Evolutionary conservation across 768 basidiomycete genomes (phyloP), one percentile per base, ranked within the genome.

Genomic region (Pisolithus orientalis): DNA sequence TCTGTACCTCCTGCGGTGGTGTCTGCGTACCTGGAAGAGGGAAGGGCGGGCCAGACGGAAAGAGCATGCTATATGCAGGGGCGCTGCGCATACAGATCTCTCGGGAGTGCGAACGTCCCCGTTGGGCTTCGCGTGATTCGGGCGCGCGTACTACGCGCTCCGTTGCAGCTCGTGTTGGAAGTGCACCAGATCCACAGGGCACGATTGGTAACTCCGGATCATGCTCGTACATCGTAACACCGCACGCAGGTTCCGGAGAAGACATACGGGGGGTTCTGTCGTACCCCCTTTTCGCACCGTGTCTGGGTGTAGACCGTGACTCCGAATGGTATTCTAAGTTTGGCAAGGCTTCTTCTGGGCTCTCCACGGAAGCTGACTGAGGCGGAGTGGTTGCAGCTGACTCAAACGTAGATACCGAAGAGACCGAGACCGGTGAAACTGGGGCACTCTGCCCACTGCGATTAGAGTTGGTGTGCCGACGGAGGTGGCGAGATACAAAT

Each of bases 391-490:
- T 51, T 7, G 62, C 58, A 21, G 67, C 57, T 3, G 58, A 42
- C n/a, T 47, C 56, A 39, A 67, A 67, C 8, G 65, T 67, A 7
- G 65, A 53, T 0, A 60, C 57, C 14, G 66, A 68, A 32, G 66
- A 40, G 2, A 53, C 54, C 16, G 66, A 68, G 16, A 64, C 59
- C 17, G 66, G 66, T 28, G 66, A 68, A 24, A 66, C 68, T 0
- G 66, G 66, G 29, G 68, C 68, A 24, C 66, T 69, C 43, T 67
- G 66, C 50, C 64, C 40, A 25, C 62, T 62, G 45, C 66, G 66
- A 32, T 64, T 68, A 16, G 66, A 68, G n/a, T 59, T 62, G 14
- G 66, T 68, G 39, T 62, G 62, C 14, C 68, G 66, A 55, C 66
- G 66, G n/a, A 70, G 58, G 47, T 66, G 66, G 28, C 66, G 66